Evolutionary conservation across 2,329 filamentous ascomycete genomes (phyloP).

Genomic region (Cladosporium sp.): DNA sequence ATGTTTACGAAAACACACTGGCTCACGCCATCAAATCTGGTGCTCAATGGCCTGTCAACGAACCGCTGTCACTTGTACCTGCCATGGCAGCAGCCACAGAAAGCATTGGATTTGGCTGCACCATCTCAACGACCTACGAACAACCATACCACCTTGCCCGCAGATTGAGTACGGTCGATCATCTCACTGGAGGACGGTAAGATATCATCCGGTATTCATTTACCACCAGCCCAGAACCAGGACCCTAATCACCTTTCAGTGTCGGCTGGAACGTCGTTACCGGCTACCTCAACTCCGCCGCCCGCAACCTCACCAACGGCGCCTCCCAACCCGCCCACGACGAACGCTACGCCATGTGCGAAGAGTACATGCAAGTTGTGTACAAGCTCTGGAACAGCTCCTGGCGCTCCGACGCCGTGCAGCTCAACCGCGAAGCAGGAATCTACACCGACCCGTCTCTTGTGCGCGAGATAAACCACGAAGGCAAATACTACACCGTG

Average conservation of each 20-base stretch:
- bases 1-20: constrained; percentile 62
- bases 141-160: constrained; percentile 64
- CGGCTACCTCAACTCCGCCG: constrained; percentile 63
- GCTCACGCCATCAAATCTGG: constrained; percentile 58
- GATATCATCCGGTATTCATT: not conserved
- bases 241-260: not conserved
- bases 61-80: constrained; percentile 58
- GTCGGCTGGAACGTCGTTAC: constrained; percentile 54
- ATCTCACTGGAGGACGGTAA: constrained; percentile 58
- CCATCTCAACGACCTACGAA: constrained; percentile 64
- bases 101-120: constrained; percentile 65
- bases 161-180: constrained; percentile 63
- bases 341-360: constrained; percentile 59
- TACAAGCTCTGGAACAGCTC: constrained; percentile 62
- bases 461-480: constrained; percentile 63
- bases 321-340: constrained; percentile 60
- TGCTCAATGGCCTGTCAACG: constrained; percentile 68
- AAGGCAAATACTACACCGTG: constrained; percentile 60
- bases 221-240: not conserved
- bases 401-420: constrained; percentile 64
- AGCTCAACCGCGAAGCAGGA: constrained; percentile 54
- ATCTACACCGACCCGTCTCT: constrained; percentile 57
- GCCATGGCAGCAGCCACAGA: constrained; percentile 65
- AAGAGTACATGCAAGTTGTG: constrained; percentile 61
- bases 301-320: constrained; percentile 55